Percentiles rank a stretch among this genome's conserved stretches.
Evolutionary conservation across 2,329 filamentous ascomycete genomes (phyloP).

Genomic region (Trichoderma breve): DNA sequence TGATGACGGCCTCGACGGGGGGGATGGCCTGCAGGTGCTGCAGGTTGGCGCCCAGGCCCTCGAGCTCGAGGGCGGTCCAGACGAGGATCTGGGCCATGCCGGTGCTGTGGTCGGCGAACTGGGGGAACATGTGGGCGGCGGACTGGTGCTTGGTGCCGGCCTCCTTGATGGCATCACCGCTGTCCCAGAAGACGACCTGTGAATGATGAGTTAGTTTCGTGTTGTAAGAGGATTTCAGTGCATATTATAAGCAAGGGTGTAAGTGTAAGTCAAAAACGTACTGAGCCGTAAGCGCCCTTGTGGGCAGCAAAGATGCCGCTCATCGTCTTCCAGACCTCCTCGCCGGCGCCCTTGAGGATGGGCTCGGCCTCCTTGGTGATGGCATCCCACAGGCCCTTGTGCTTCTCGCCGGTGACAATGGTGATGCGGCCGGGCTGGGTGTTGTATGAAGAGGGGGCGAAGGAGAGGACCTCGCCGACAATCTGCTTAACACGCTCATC

Average conservation of each 20-base stretch:
- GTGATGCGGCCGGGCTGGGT: constrained; percentile 77
- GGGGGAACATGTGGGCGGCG: constrained; percentile 77
- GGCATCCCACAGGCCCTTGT: constrained; percentile 84
- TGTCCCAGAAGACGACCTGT: constrained; percentile 79
- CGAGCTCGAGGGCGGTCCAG: constrained; percentile 79
- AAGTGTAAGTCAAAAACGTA: constrained; percentile 63
- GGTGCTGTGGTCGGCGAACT: constrained; percentile 72
- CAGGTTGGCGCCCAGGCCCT: constrained; percentile 82
- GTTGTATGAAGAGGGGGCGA: constrained; percentile 84
- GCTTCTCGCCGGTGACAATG: constrained; percentile 76
- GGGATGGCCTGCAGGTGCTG: constrained; percentile 95
- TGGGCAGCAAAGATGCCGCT: constrained; percentile 51
- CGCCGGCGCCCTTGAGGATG: constrained; percentile 51
- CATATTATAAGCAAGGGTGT: not conserved
- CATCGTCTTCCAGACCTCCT: constrained; percentile 58
- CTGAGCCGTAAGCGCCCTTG: constrained; percentile 71
- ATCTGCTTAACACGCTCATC: constrained; percentile 62
- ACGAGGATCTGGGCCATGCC: constrained; percentile 76
- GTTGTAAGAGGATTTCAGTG: not conserved
- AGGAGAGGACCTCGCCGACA: constrained; percentile 59
- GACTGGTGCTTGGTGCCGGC: constrained; percentile 66
- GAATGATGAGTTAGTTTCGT: not conserved
- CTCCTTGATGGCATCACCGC: constrained; percentile 62
- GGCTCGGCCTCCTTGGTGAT: constrained; percentile 44
- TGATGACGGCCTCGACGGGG: constrained; percentile 62